These are phyloP conservation scores for Saccharum hybrid DNA, from an alignment of 202 grass and related monocot genomes.

Conservation along the genomic window DNA sequence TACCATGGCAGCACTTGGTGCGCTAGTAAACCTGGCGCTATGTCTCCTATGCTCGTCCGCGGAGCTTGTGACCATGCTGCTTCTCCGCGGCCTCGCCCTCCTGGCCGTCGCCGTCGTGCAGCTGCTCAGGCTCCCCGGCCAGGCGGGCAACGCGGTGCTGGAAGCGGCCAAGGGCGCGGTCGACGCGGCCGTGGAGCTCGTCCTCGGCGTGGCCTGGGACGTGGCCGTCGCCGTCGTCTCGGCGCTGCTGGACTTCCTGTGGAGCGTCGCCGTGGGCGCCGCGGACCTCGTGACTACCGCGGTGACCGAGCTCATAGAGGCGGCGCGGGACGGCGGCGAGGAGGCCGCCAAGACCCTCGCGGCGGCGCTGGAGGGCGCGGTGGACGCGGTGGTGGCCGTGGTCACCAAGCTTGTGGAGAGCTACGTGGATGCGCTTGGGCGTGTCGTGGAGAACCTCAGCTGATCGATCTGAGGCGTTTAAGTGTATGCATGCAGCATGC, in stretches of 20 bases:
- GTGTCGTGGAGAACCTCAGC: slow-evolving; percentile 47
- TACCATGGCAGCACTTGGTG: slow-evolving; percentile 45
- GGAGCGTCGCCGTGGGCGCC: slow-evolving; percentile 21
- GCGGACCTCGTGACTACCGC: slow-evolving; percentile 41
- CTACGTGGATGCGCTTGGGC: slow-evolving; percentile 54
- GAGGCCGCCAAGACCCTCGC: slow-evolving; percentile 34
- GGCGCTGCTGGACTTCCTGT: slow-evolving; percentile 46
- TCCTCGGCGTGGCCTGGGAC: slow-evolving; percentile 39
- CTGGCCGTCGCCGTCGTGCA: slow-evolving; percentile 40
- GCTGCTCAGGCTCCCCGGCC: slow-evolving; percentile 52
- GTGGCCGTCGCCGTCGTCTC: slow-evolving; percentile 32
- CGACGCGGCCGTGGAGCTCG: slow-evolving; percentile 35
- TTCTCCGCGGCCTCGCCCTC: slow-evolving; percentile 56
- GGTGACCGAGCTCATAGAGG: slow-evolving; percentile 42
- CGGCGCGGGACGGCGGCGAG: slow-evolving; percentile 47
- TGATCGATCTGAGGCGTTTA: not conserved
- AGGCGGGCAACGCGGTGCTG: slow-evolving; percentile 41
- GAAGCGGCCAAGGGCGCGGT: slow-evolving; percentile 27
- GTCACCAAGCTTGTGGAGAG: slow-evolving; percentile 45
- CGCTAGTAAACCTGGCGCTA: slow-evolving; percentile 48
- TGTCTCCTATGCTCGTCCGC: slow-evolving; percentile 46
- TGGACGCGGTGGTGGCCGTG: slow-evolving; percentile 32
- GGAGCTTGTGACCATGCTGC: slow-evolving; percentile 43
- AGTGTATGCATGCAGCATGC: not conserved
- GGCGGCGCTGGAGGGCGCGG: slow-evolving; percentile 36